Evolutionary conservation across 2,329 filamentous ascomycete species (phyloP), one percentile per base, ranked within the genome.

Genomic region (Neonectria coccinea): DNA sequence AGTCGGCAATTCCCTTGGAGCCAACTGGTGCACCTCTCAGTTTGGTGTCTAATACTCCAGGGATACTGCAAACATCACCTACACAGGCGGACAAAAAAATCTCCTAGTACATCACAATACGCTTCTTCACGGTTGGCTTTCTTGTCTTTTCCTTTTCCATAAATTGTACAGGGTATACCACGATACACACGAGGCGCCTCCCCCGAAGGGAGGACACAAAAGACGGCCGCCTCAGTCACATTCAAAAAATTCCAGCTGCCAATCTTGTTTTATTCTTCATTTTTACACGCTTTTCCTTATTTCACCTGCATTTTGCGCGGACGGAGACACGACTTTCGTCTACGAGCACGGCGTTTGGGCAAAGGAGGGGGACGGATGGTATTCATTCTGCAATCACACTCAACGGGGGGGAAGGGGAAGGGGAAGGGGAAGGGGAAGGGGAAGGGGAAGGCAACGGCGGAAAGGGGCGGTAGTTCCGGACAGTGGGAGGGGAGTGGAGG

Each of bases 331-430:
- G 61, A 65, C 42, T 53, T 63, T 53, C 48, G 54, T 63, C 55
- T 47, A 73, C 57, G 65, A 77, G 75, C 75, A 77, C 69, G 75
- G 75, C 75, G 75, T 77, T 77, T 66, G 65, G 75, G 73, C 71
- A 69, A 67, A 68, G 66, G 69, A 52, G 65, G 67, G 60, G 54
- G 56, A 62, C 59, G 59, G 60, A 67, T 56, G 64, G 59, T 53
- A 51, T 54, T 65, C 61, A 63, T 61, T 64, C 56, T 59, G 41
- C 56, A 41, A 54, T 60, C 57, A 62, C 57, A 42, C 56, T 60
- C 57, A 59, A 62, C 47, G 61, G 66, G 69, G 62, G 59, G 56
- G 22, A 20, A 22, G 25, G 5, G 25, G 25, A 6, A 25, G 25
- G 25, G 25, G 33, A 59, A 62, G 33, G 58, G n/a, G 64, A 65